These are phyloP conservation scores for Lipomyces sp. DNA, from an alignment of 805 yeast species.

Conservation along the genomic window DNA sequence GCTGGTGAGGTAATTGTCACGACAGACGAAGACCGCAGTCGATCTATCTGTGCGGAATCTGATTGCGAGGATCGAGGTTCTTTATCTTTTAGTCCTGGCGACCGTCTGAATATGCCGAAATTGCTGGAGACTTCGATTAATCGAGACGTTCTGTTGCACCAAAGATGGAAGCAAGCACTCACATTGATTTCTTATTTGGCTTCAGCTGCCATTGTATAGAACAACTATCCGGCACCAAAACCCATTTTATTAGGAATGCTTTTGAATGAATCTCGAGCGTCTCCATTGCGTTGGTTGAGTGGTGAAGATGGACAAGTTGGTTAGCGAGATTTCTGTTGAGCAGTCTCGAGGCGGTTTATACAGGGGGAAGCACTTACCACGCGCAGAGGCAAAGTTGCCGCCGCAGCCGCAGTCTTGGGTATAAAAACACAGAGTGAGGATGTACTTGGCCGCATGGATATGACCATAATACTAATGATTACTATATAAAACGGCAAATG, in stretches of 20 bases:
- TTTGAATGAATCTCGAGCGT: constrained; percentile 87
- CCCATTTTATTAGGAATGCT: constrained; percentile 90
- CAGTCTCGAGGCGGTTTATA: not conserved
- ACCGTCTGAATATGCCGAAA: constrained; percentile 34
- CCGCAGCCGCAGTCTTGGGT: not conserved
- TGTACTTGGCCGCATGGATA: too few species aligned
- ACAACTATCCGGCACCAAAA: constrained; percentile 70
- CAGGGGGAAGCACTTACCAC: not conserved
- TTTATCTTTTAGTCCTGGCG: constrained; percentile 6
- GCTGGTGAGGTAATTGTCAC: constrained; percentile 18
- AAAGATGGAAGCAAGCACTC: constrained; percentile 8
- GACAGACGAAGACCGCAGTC: constrained; percentile 24
- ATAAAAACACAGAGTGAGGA: not conserved
- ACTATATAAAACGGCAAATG: too few species aligned
- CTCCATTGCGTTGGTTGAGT: constrained; percentile 58
- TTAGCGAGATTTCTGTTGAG: not conserved
- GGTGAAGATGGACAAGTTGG: too few species aligned
- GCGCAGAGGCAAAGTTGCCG: not conserved
- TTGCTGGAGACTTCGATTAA: constrained; percentile 17
- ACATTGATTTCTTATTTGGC: constrained; percentile 71
- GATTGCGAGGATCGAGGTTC: not conserved
- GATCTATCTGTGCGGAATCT: not conserved
- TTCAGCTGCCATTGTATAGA: constrained; percentile 77
- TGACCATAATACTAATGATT: not conserved
- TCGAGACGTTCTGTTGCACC: not conserved